These are phyloP conservation scores for Prunus dulcis DNA, from an alignment of 306 rosid genomes.

Conservation along the genomic window DNA sequence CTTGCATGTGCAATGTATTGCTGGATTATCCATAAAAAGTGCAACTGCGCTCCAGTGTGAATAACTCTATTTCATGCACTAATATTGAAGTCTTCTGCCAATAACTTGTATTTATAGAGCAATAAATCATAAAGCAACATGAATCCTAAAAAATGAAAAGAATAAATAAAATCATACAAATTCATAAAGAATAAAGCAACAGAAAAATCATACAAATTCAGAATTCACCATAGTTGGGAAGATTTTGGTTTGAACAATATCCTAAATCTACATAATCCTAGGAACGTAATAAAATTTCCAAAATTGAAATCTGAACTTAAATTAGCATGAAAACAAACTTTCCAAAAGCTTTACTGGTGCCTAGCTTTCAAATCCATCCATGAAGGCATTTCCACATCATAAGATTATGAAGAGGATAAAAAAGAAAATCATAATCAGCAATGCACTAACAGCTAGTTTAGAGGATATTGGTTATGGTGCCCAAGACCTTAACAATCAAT, in stretches of 20 bases:
- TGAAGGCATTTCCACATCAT: not conserved
- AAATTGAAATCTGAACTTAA: not conserved
- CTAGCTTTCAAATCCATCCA: not conserved
- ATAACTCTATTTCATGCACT: no score
- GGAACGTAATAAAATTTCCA: not conserved
- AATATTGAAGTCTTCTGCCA: no score
- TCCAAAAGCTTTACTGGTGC: not conserved
- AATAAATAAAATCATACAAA: no score
- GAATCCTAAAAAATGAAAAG: no score
- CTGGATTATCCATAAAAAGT: no score
- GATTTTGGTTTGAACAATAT: not conserved
- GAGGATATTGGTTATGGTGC: not conserved
- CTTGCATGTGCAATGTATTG: no score
- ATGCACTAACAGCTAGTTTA: not conserved
- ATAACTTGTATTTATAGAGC: not conserved
- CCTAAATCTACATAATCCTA: no score
- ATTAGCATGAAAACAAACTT: not conserved
- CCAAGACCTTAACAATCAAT: not conserved
- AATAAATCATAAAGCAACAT: not conserved
- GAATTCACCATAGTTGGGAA: not conserved
- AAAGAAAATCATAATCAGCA: not conserved
- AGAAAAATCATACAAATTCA: not conserved
- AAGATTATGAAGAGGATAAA: no score
- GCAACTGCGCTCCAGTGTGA: no score
- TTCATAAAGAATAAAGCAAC: not conserved